These are phyloP conservation scores for Erodium trifolium DNA, from an alignment of 441 rosid genomes.

Conservation along the genomic window DNA sequence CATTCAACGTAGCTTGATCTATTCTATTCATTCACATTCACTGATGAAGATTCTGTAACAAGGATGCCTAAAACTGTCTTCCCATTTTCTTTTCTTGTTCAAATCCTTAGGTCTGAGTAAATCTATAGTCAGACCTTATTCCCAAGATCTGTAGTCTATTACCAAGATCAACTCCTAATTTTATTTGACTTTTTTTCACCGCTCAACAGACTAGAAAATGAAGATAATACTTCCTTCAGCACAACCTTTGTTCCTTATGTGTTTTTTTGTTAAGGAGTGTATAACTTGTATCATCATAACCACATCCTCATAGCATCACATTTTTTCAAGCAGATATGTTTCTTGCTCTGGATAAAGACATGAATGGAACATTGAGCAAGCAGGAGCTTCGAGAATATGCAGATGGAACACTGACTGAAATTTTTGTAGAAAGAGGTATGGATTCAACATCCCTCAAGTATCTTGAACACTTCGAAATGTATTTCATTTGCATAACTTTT, in stretches of 20 bases:
- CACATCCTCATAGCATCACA: neutral
- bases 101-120: no score
- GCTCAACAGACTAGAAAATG: no score
- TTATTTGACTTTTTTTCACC: no score
- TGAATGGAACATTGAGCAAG: conserved; percentile 85
- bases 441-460: neutral
- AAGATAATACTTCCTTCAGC: neutral
- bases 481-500: neutral
- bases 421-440: conserved; percentile 90
- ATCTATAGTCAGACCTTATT: no score
- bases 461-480: neutral
- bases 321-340: conserved; percentile 60
- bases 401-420: conserved; percentile 88
- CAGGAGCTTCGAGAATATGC: conserved; percentile 95
- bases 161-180: no score
- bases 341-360: conserved; percentile 89
- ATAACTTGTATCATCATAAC: neutral
- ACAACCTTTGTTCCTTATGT: neutral
- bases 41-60: no score
- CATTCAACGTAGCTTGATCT: no score
- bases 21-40: no score
- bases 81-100: no score
- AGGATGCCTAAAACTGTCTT: no score
- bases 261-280: neutral
- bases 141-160: no score